Evolutionary conservation across 2,329 filamentous ascomycete species (phyloP), one percentile per base, ranked within the genome.

Genomic region (Hymenoscyphus fraxineus): DNA sequence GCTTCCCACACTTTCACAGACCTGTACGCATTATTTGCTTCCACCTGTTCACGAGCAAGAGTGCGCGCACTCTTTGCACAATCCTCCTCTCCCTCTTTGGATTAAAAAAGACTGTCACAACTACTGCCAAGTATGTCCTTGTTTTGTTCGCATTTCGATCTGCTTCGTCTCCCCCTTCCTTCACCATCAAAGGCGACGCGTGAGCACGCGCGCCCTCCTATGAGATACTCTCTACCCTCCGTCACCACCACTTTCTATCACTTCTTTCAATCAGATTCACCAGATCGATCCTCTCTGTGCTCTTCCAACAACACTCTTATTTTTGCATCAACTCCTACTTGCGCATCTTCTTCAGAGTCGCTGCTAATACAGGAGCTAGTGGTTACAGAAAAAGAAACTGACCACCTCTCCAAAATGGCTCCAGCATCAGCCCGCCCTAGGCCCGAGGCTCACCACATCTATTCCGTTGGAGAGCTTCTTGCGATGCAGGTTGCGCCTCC

Each of bases 401-500:
- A 47, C n/a, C 38, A 15, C 39, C 19, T 16, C 15, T 16, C 60
- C 12, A 27, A 58, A 39, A 51, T 38, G 44, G 44, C 44, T 51
- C 44, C 44, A 51, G 4, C 44, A 16, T 19, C 44, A 9, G 44
- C 41, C 9, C 41, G 6, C 32, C n/a, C 41, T 16, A 13, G 35
- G 32, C 40, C 58, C 13, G 59, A 39, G 15, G 47, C 62, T 35
- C 67, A 61, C 54, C 67, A 61, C 54, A 67, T 69, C 39, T 76
- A 75, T 64, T 54, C 65, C 5, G 39, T 65, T 31, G 66, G 68
- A 22, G 71, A 75, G 61, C 62, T 76, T 59, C 63, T 75, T n/a
- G 27, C 57, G 27, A 38, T 76, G 63, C 69, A 69, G 64, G 65
- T 35, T 32, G 67, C 70, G 7, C 70, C 74, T 61, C 65, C 71